Conservation (phyloP, 768 basidiomycete species). For the Agrocybe praecox region DNA sequence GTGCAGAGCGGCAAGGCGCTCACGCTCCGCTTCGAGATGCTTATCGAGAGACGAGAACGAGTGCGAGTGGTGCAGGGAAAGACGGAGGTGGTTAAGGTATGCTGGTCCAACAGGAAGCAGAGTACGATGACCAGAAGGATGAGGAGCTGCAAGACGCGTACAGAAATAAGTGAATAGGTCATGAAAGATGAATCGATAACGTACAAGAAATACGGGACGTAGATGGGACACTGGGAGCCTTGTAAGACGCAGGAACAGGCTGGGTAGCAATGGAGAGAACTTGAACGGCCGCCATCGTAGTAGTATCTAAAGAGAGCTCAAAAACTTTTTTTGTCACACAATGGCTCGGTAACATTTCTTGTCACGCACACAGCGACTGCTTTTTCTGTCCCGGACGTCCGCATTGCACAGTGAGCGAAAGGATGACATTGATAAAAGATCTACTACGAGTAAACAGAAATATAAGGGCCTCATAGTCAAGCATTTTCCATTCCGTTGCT, state of each 20-base stretch:
- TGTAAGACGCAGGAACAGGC: slow-evolving; percentile 25
- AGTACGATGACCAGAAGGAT: slow-evolving; percentile 41
- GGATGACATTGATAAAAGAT: too few species aligned
- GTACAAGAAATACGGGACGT: slow-evolving; percentile 30
- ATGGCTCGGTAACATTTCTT: neutral
- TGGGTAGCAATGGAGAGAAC: slow-evolving; percentile 25
- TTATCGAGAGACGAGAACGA: slow-evolving; percentile 86
- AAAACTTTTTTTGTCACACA: slow-evolving; percentile 6
- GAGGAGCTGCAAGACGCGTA: slow-evolving; percentile 26
- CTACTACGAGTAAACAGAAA: too few species aligned
- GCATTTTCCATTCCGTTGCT: slow-evolving; percentile 12
- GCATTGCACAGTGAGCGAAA: neutral
- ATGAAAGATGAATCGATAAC: neutral
- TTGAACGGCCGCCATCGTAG: slow-evolving; percentile 28
- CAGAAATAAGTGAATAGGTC: neutral
- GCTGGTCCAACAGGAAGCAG: slow-evolving; percentile 88
- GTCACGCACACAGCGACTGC: neutral
- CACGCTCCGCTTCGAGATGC: slow-evolving; percentile 44
- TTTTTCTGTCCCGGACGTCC: too few species aligned
- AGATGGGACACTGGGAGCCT: slow-evolving; percentile 24
- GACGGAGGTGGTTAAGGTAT: slow-evolving; percentile 80
- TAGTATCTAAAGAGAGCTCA: neutral
- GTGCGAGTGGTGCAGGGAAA: slow-evolving; percentile 72
- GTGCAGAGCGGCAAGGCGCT: slow-evolving; percentile 51
- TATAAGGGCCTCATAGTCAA: slow-evolving; percentile 15